These are phyloP conservation scores for Ophiostoma fasciatum DNA, from an alignment of 2,329 filamentous ascomycete genomes.

Conservation along the genomic window DNA sequence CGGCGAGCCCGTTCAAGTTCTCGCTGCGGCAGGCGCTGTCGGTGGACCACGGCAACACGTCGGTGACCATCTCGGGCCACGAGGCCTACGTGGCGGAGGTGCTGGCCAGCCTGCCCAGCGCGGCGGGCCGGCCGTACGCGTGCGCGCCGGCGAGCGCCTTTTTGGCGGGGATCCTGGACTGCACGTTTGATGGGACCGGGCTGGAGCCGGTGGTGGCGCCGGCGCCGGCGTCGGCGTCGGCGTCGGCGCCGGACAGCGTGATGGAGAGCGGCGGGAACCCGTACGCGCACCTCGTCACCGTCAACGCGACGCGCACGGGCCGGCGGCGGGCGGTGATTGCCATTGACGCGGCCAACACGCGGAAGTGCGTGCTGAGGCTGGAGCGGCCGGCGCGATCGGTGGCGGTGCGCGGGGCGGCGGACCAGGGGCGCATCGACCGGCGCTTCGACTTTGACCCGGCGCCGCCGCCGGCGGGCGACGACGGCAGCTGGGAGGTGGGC, in stretches of 20 bases:
- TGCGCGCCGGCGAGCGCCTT: slow-evolving; percentile 30
- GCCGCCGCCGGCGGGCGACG: slow-evolving; percentile 18
- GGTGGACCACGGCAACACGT: slow-evolving; percentile 56
- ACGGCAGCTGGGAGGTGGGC: slow-evolving; percentile 34
- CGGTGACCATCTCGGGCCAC: slow-evolving; percentile 54
- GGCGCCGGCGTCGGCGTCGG: slow-evolving; percentile 39
- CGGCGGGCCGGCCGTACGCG: slow-evolving; percentile 42
- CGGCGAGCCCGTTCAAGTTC: slow-evolving; percentile 64
- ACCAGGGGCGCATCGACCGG: slow-evolving; percentile 43
- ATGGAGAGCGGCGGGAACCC: too few species aligned
- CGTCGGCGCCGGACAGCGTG: slow-evolving; percentile 42
- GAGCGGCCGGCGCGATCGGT: slow-evolving; percentile 52
- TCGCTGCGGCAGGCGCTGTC: slow-evolving; percentile 76
- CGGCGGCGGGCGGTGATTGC: slow-evolving; percentile 41
- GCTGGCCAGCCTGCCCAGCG: slow-evolving; percentile 54
- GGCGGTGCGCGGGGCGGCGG: slow-evolving; percentile 39
- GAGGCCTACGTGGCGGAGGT: slow-evolving; percentile 52
- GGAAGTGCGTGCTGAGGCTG: slow-evolving; percentile 62
- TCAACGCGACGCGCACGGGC: slow-evolving; percentile 37
- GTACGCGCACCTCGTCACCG: slow-evolving; percentile 47
- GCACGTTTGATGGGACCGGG: slow-evolving; percentile 49
- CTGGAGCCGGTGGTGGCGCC: slow-evolving; percentile 23
- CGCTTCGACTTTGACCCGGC: slow-evolving; percentile 48
- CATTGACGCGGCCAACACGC: slow-evolving; percentile 59
- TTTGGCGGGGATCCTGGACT: slow-evolving; percentile 43